These are phyloP conservation scores for Trametes sp. DNA, from an alignment of 1,284 basidiomycete species.

Conservation along the genomic window DNA sequence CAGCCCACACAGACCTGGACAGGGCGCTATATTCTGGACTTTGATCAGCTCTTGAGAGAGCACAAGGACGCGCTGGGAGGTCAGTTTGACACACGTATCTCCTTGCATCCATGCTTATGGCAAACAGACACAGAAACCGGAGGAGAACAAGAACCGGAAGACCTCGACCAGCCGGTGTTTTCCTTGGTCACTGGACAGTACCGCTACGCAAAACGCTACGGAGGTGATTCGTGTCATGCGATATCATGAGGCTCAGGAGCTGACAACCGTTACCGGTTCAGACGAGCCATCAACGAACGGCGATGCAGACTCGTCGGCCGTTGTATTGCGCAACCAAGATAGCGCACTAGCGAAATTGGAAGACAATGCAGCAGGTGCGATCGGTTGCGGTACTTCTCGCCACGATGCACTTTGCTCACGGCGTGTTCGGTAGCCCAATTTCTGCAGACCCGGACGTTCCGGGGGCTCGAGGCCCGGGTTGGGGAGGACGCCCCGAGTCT, in stretches of 20 bases:
- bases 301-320: slow-evolving; percentile 40
- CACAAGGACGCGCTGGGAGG: slow-evolving; percentile 26
- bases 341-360: slow-evolving; percentile 59
- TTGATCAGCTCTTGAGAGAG: slow-evolving; percentile 71
- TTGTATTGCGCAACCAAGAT: slow-evolving; percentile 73
- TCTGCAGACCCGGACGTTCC: slow-evolving; percentile 76
- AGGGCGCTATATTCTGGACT: slow-evolving; percentile 84
- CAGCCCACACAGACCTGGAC: slow-evolving; percentile 75
- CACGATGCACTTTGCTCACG: neutral
- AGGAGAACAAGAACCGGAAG: slow-evolving; percentile 40
- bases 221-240: slow-evolving; percentile 38
- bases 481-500: slow-evolving; percentile 84
- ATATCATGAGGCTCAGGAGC: no score
- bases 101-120: neutral
- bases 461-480: slow-evolving; percentile 83
- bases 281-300: slow-evolving; percentile 15
- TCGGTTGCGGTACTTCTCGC: neutral
- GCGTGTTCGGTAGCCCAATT: slow-evolving; percentile 60
- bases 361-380: slow-evolving; percentile 77
- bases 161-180: slow-evolving; percentile 79
- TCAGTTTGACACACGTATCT: neutral
- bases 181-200: slow-evolving; percentile 91
- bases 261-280: slow-evolving; percentile 1
- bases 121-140: slow-evolving; percentile 36
- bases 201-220: slow-evolving; percentile 77